Evolutionary conservation across 2,329 filamentous ascomycete species (phyloP), one percentile per base, ranked within the genome.

Genomic region (Aspergillus ochraceoroseus): DNA sequence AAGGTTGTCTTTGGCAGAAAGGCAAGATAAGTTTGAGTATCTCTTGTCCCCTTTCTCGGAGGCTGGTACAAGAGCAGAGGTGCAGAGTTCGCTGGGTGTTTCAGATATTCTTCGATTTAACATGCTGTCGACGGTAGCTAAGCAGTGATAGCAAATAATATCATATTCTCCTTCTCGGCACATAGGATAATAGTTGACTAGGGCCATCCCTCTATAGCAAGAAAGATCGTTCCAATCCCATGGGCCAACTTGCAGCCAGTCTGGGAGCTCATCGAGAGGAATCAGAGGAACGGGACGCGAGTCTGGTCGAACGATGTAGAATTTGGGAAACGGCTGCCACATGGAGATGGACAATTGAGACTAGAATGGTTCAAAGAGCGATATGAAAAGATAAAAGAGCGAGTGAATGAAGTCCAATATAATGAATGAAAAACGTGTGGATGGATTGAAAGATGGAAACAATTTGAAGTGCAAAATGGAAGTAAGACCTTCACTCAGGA

Each of bases 231-330:
- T 47, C 32, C 51, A 54, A 11, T 55, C 43, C 41, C 48, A 52
- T 34, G 52, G 43, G 14, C 55, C 53, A n/a, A 67, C 19, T 11
- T 57, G 51, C 6, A 65, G 32, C 57, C 62, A 64, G 1, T 45
- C 30, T 2, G 68, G 68, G 3, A 72, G 50, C 51, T 72, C 68
- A 38, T 71, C 69, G 5, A 67, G 37, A 1, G 69, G 58, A 14
- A 72, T 60, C 17, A 72, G 52, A 5, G 69, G 68, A 7, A 65
- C 57, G 9, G 60, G 42, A 5, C 47, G 43, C 5, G 60, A 56
- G 25, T 63, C 62, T 2, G 59, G 56, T 2, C 69, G 61, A 23
- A 60, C 51, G 28, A 71, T 48, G 41, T 63, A 71, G 51, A 64
- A 70, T 9, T 55, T 48, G 3, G 67, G 66, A 13, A 51, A 53